Conservation (phyloP, 306 rosid species). For the Cucumis hystrix region DNA sequence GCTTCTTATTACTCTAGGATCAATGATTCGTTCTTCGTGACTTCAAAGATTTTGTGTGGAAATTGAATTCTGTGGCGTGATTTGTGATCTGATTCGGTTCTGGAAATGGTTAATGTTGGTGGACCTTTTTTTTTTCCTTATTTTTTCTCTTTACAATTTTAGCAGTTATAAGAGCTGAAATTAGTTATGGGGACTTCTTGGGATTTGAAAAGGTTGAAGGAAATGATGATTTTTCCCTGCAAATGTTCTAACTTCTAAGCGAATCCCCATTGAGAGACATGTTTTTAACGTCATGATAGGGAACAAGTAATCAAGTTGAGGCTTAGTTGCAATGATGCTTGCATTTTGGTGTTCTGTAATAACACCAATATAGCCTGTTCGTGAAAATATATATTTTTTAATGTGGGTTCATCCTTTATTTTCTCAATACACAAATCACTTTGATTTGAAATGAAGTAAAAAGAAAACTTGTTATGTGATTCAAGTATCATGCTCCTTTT, state of each 20-base stretch:
- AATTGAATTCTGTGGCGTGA: background rate
- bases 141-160: background rate
- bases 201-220: too few relatives aligned
- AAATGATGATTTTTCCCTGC: too few relatives aligned
- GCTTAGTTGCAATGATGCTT: too few relatives aligned
- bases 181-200: background rate
- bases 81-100: constrained; percentile 3
- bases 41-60: background rate
- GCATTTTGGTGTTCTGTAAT: too few relatives aligned
- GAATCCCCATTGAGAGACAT: too few relatives aligned
- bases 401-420: background rate
- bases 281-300: too few relatives aligned
- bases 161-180: background rate
- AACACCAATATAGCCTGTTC: background rate
- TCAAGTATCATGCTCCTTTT: background rate
- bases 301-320: too few relatives aligned
- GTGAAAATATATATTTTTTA: background rate
- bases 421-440: background rate
- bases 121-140: background rate
- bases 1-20: background rate
- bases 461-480: background rate
- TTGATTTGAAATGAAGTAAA: background rate
- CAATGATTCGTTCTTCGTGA: background rate
- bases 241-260: too few relatives aligned
- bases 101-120: background rate